phyloP scores from a whole-genome alignment of 1,284 basidiomycete genomes.

The Trichosporon coremiiforme region DNA sequence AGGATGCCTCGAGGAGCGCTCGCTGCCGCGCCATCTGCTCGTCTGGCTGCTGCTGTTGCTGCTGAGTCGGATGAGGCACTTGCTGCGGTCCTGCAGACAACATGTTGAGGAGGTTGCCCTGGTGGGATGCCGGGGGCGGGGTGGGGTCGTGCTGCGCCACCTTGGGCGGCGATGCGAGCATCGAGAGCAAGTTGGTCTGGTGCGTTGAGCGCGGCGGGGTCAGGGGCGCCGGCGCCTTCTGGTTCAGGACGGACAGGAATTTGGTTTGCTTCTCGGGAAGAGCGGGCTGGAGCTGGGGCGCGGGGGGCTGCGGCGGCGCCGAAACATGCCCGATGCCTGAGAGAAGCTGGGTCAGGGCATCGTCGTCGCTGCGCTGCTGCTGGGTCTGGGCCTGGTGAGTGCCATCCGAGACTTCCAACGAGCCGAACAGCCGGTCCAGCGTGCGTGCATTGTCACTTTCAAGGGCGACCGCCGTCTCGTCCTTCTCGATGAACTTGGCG shows the following conservation, averaged over 20 bases:
- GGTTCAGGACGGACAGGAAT: constrained; percentile 25
- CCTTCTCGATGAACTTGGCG: constrained; percentile 46
- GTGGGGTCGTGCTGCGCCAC: constrained; percentile 16
- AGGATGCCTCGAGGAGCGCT: constrained; percentile 26
- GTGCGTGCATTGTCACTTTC: constrained; percentile 40
- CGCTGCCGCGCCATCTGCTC: constrained; percentile 25
- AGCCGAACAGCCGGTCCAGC: constrained; percentile 42
- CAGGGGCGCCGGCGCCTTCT: constrained; percentile 11
- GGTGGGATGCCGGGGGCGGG: background rate
- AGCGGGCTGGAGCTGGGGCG: constrained; percentile 15
- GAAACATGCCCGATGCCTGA: constrained; percentile 33
- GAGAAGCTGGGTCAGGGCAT: constrained; percentile 43
- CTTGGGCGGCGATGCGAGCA: constrained; percentile 24
- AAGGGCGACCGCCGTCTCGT: constrained; percentile 37
- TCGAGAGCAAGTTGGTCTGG: constrained; percentile 28
- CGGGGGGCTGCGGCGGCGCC: background rate
- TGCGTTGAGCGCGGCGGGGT: constrained; percentile 22
- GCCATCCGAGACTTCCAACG: constrained; percentile 30
- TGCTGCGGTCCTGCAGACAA: background rate
- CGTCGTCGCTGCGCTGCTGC: constrained; percentile 42
- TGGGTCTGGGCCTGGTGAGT: constrained; percentile 13
- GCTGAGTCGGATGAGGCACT: background rate
- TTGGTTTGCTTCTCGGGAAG: constrained; percentile 26
- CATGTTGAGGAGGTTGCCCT: constrained; percentile 7
- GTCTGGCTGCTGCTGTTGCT: background rate